phyloP scores from a whole-genome alignment of 1,284 basidiomycete genomes.

The Sanguinoderma infundibulare region DNA sequence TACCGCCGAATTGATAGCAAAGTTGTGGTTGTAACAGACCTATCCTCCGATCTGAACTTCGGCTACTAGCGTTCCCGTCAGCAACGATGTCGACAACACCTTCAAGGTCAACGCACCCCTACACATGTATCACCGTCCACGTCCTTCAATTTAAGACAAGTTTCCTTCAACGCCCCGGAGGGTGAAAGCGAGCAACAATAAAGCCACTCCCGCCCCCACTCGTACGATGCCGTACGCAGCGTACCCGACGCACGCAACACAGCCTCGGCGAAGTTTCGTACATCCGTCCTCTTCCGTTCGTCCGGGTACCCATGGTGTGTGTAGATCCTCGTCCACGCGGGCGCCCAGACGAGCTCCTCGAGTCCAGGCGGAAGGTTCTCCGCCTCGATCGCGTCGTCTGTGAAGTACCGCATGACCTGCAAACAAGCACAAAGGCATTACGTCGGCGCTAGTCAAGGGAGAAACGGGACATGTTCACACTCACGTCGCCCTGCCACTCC shows the following conservation, averaged over 20 bases:
- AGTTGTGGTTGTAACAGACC: no score
- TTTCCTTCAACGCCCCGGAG: no score
- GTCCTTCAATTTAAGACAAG: no score
- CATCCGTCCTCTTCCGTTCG: background rate
- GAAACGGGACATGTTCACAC: background rate
- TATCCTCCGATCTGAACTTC: no score
- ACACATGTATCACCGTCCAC: no score
- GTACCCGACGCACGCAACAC: background rate
- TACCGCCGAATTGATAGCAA: no score
- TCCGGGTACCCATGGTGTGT: background rate
- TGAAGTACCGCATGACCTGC: background rate
- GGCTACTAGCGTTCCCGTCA: no score
- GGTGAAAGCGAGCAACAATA: no score
- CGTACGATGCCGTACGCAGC: background rate
- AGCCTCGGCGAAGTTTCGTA: background rate
- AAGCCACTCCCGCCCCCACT: background rate
- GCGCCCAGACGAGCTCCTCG: slow-evolving; percentile 1
- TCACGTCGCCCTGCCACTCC: background rate
- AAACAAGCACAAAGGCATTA: background rate
- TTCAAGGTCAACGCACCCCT: no score
- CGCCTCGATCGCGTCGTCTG: background rate
- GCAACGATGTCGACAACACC: no score
- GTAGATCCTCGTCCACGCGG: slow-evolving; percentile 2
- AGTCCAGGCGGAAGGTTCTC: background rate
- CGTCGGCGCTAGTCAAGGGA: background rate